Percentiles rank a stretch among this genome's conserved stretches.
phyloP scores from a whole-genome alignment of 2,329 filamentous ascomycete genomes.

The Chrysoporthe puriensis region DNA sequence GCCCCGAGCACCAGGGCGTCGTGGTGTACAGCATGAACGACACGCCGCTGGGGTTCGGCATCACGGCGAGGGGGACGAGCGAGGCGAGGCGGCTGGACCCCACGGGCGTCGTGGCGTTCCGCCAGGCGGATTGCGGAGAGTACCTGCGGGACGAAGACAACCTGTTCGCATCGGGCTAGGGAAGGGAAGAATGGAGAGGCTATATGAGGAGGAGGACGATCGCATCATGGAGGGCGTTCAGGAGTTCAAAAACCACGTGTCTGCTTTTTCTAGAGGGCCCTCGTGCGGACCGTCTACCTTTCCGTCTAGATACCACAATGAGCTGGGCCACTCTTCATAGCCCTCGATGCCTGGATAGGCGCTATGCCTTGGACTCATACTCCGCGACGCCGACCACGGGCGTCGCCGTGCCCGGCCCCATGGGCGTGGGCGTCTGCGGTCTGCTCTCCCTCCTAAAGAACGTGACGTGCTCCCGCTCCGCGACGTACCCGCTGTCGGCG shows the following conservation, averaged over 20 bases:
- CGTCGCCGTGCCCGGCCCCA: conserved; percentile 29
- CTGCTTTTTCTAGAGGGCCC: neutral
- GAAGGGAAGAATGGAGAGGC: neutral
- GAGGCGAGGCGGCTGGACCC: conserved; percentile 86
- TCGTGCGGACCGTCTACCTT: conserved; percentile 6
- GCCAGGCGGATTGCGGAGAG: conserved; percentile 93
- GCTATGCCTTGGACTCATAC: conserved; percentile 30
- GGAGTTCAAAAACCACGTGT: conserved; percentile 4
- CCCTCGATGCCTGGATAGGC: neutral
- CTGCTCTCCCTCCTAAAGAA: conserved; percentile 64
- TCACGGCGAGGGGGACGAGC: conserved; percentile 84
- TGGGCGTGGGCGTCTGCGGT: conserved; percentile 52
- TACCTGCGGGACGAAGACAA: conserved; percentile 84
- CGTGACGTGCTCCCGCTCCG: conserved; percentile 83
- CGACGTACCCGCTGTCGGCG: conserved; percentile 93
- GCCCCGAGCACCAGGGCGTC: conserved; percentile 89
- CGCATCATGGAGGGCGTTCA: conserved; percentile 10
- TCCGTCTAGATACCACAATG: conserved; percentile 21
- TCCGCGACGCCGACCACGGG: conserved; percentile 32
- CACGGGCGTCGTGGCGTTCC: conserved; percentile 85
- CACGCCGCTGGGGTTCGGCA: conserved; percentile 89
- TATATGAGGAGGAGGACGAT: neutral
- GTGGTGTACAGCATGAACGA: conserved; percentile 93
- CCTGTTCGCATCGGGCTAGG: conserved; percentile 59
- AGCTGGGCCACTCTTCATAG: neutral